Conservation (phyloP, 2,329 filamentous ascomycete species). For the Scedosporium aurantiacum region DNA sequence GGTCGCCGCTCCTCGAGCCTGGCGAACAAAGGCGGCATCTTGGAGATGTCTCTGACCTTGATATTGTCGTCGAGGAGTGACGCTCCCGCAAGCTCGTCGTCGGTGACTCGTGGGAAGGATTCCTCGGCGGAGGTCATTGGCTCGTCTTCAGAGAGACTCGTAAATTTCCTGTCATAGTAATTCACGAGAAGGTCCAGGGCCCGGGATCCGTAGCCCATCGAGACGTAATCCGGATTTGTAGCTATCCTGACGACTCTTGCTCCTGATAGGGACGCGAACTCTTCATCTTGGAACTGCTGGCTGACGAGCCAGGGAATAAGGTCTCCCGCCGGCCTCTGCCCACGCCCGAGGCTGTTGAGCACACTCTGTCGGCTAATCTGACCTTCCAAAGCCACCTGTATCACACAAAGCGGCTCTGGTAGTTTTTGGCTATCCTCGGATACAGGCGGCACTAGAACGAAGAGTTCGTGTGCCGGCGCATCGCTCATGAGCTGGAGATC, state of each 20-base stretch:
- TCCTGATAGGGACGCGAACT: conserved; percentile 87
- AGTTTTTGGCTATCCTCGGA: conserved; percentile 65
- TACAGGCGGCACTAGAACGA: conserved; percentile 81
- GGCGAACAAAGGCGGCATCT: conserved; percentile 88
- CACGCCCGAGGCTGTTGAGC: conserved; percentile 76
- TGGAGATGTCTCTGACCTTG: conserved; percentile 76
- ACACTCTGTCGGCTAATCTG: conserved; percentile 91
- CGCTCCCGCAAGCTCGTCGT: conserved; percentile 66
- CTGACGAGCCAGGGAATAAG: conserved; percentile 96
- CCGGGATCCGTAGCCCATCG: conserved; percentile 87
- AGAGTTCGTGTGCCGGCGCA: conserved; percentile 90
- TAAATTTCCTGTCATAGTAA: conserved; percentile 92
- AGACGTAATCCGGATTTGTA: conserved; percentile 85
- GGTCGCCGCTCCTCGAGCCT: conserved; percentile 76
- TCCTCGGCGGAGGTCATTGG: conserved; percentile 39
- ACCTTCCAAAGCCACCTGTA: conserved; percentile 90
- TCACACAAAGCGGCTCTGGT: conserved; percentile 86
- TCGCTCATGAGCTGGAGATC: conserved; percentile 98
- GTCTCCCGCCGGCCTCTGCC: conserved; percentile 81
- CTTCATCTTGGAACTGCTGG: conserved; percentile 95
- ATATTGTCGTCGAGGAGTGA: conserved; percentile 79
- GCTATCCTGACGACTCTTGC: conserved; percentile 89
- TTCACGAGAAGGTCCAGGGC: conserved; percentile 79
- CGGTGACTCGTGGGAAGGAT: conserved; percentile 67
- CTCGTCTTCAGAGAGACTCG: conserved; percentile 66